Evolutionary conservation across 176 grass and related monocot species (phyloP).

Genomic region (Oryza coarctata): DNA sequence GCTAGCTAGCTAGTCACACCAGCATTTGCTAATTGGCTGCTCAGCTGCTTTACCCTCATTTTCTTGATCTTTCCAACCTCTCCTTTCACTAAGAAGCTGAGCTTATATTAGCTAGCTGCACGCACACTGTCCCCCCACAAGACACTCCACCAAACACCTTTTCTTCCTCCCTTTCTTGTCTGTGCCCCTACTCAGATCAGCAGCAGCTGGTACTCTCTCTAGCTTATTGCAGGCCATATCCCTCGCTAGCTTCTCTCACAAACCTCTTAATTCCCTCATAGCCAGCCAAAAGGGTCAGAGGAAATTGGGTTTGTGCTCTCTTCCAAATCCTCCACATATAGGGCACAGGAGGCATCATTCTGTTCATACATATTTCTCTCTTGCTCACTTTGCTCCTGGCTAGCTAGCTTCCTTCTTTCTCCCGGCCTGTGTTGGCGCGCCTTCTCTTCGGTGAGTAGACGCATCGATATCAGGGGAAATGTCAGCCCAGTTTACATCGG

Average conservation of each 20-base stretch:
- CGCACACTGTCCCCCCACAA: constrained; percentile 37
- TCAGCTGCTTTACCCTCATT: constrained; percentile 32
- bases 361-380: constrained; percentile 39
- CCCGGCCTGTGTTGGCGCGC: not conserved
- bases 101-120: constrained; percentile 1
- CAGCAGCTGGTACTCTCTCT: not conserved
- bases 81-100: too few relatives aligned
- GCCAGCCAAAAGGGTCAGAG: constrained; percentile 21
- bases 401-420: not conserved
- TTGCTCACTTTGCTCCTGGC: constrained; percentile 17
- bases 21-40: constrained; percentile 12
- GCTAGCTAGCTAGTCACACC: constrained; percentile 12
- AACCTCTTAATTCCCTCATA: constrained; percentile 32
- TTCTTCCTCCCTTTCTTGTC: constrained; percentile 16
- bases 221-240: not conserved
- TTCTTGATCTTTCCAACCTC: constrained; percentile 40
- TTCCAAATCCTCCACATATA: constrained; percentile 51
- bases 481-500: constrained; percentile 62
- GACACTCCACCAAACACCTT: constrained; percentile 48
- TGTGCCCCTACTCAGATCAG: constrained; percentile 38
- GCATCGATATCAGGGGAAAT: constrained; percentile 43
- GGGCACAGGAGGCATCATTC: constrained; percentile 38
- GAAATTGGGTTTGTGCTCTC: constrained; percentile 6
- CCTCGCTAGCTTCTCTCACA: constrained; percentile 34
- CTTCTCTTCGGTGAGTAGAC: not conserved